phyloP scores from a whole-genome alignment of 495 filamentous ascomycete species.

The Aspergillus panamensis region DNA sequence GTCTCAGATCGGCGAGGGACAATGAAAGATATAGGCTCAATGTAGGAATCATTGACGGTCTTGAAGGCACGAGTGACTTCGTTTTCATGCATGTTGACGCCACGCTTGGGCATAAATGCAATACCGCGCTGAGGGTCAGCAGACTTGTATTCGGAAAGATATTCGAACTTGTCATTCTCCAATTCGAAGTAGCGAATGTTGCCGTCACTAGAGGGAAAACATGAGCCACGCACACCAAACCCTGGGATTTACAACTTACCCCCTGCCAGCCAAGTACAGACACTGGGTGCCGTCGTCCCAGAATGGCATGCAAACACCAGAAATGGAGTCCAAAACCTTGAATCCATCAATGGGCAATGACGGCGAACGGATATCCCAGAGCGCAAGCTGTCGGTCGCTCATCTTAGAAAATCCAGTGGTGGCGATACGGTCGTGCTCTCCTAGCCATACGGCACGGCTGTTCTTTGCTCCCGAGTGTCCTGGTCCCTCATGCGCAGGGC shows the following conservation, averaged over 20 bases:
- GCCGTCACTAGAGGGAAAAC: constrained; percentile 70
- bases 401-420: constrained; percentile 97
- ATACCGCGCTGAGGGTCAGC: constrained; percentile 89
- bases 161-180: constrained; percentile 96
- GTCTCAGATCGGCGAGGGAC: constrained; percentile 92
- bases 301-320: constrained; percentile 98
- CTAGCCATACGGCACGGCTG: constrained; percentile 93
- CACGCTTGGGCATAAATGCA: constrained; percentile 92
- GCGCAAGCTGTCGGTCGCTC: constrained; percentile 92
- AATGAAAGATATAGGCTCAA: constrained; percentile 96
- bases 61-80: constrained; percentile 95
- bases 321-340: constrained; percentile 84
- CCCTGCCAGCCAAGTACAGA: constrained; percentile 92
- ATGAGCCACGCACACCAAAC: constrained; percentile 18
- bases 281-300: constrained; percentile 96
- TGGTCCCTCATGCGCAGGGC: constrained; percentile 73
- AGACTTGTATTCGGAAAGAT: constrained; percentile 93
- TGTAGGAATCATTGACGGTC: constrained; percentile 88
- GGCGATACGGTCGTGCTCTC: constrained; percentile 88
- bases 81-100: constrained; percentile 93
- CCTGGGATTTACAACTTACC: constrained; percentile 52
- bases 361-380: constrained; percentile 87
- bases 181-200: constrained; percentile 99
- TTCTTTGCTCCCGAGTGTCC: constrained; percentile 95
- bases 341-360: constrained; percentile 84